A percentile compares a stretch with the other conserved stretches of the same genome.
These are phyloP conservation scores for Trichomonas gallinae DNA, from an alignment of 208 protist genomes.

Conservation along the genomic window DNA sequence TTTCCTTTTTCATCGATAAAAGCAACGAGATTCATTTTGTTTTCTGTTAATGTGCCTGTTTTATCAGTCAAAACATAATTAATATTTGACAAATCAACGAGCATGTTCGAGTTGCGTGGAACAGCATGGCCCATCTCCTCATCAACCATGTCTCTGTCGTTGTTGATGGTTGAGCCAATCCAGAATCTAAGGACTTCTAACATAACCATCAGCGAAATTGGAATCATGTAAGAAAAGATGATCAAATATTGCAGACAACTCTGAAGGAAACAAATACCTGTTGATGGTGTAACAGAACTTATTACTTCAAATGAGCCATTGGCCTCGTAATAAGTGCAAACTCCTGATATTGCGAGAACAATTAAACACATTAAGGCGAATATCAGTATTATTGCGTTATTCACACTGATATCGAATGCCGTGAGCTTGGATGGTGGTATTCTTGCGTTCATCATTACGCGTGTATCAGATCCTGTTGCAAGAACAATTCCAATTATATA, in stretches of 20 bases:
- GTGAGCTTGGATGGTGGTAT: background rate
- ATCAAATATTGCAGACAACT: background rate
- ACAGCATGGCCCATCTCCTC: background rate
- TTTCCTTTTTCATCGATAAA: background rate
- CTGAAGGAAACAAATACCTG: background rate
- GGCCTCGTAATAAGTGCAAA: background rate
- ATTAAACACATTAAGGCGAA: background rate
- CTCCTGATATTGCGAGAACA: background rate
- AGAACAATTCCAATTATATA: background rate
- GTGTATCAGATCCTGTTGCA: background rate
- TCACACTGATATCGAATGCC: background rate
- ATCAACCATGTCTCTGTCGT: background rate
- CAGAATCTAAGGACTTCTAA: background rate
- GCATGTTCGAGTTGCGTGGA: background rate
- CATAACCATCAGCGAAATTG: background rate
- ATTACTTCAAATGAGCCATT: background rate
- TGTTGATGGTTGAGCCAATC: background rate
- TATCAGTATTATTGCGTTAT: background rate
- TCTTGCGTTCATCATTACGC: background rate
- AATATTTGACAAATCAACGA: background rate
- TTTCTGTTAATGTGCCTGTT: constrained; percentile 20
- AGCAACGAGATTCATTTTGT: background rate
- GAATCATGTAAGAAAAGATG: background rate
- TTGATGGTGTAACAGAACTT: background rate
- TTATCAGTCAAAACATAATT: background rate